Evolutionary conservation across 495 filamentous ascomycete species (phyloP).

Genomic region (Aspergillus baeticus): DNA sequence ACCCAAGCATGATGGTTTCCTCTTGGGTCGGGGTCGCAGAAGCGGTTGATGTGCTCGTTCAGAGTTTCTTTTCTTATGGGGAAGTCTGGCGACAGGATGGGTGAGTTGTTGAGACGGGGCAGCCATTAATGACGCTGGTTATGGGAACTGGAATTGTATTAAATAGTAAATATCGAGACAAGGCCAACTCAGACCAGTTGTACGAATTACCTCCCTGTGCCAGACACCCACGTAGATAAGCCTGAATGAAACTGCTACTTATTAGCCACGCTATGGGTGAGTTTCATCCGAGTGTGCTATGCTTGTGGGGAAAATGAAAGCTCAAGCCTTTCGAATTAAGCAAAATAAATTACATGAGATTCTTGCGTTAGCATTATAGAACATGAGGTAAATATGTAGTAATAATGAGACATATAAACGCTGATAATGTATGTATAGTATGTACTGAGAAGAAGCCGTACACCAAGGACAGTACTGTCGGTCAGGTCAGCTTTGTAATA

Average conservation of each 20-base stretch:
- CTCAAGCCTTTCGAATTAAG: no score
- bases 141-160: conserved; percentile 11
- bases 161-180: conserved; percentile 9
- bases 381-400: not conserved
- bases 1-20: conserved; percentile 21
- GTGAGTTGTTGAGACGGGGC: not conserved
- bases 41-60: conserved; percentile 16
- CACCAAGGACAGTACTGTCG: not conserved
- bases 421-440: not conserved
- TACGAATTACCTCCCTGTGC: not conserved
- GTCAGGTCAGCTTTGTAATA: not conserved
- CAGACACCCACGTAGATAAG: no score
- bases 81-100: not conserved
- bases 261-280: no score
- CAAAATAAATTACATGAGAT: no score
- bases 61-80: not conserved
- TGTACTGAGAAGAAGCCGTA: not conserved
- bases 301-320: no score
- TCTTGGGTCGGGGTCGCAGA: conserved; percentile 18
- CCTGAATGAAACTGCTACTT: no score
- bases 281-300: no score
- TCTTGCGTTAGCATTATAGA: no score
- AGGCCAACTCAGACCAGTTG: conserved; percentile 14
- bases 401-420: not conserved
- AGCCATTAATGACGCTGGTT: conserved; percentile 6